Conservation (phyloP, 179 eudicot genomes). For the Beta lomatogona region DNA sequence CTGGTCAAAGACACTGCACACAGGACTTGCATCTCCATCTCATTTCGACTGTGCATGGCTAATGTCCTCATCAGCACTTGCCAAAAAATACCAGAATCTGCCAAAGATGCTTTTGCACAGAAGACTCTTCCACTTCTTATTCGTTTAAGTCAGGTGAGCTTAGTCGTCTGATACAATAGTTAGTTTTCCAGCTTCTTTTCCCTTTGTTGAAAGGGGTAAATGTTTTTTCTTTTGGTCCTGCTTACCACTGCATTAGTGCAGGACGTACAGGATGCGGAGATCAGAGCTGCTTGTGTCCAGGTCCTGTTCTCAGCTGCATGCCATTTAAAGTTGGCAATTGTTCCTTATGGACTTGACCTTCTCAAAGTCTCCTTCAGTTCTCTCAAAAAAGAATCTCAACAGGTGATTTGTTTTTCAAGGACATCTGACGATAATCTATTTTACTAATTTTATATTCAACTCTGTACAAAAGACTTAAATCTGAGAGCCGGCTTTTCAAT, state of each 20-base stretch:
- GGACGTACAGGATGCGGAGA: slow-evolving; percentile 42
- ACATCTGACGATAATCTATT: not conserved
- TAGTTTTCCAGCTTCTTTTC: not conserved
- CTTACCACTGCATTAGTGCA: slow-evolving; percentile 27
- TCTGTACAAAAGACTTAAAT: not conserved
- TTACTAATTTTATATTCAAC: not conserved
- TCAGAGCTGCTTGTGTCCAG: slow-evolving; percentile 72
- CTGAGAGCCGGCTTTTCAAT: not conserved
- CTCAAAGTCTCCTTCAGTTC: slow-evolving; percentile 49
- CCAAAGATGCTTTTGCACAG: slow-evolving; percentile 53
- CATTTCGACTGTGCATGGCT: slow-evolving; percentile 85
- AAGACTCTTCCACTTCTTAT: slow-evolving; percentile 51
- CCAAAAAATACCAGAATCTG: slow-evolving; percentile 63
- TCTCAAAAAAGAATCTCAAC: slow-evolving; percentile 52
- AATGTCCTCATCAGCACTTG: slow-evolving; percentile 83
- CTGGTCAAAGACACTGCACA: slow-evolving; percentile 15
- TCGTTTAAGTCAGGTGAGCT: slow-evolving; percentile 49
- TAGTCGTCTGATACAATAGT: not conserved
- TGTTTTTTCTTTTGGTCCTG: not conserved
- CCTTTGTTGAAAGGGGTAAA: not conserved
- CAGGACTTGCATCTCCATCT: slow-evolving; percentile 29
- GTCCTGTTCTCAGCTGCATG: slow-evolving; percentile 65
- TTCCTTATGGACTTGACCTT: slow-evolving; percentile 58
- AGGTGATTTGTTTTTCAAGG: slow-evolving; percentile 41
- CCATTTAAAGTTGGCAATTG: slow-evolving; percentile 53